Evolutionary conservation across 257 asterid genomes (phyloP).

Genomic region (Salvia hispanica): DNA sequence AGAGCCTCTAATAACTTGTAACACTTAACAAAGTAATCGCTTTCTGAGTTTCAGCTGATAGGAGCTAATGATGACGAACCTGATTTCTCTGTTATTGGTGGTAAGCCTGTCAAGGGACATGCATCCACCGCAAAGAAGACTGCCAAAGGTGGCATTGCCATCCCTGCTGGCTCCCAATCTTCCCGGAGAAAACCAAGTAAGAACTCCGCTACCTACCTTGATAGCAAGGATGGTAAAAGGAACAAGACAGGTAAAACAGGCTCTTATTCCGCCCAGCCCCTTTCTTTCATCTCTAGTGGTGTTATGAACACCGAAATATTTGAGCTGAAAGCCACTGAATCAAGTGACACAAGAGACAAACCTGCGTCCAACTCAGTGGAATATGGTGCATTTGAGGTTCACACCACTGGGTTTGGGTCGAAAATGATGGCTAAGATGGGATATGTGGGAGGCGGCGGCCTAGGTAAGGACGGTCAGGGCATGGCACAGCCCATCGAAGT

Average conservation of each 20-base stretch:
- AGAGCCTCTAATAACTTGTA: neutral
- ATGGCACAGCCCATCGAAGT: constrained; percentile 78
- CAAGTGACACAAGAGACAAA: constrained; percentile 47
- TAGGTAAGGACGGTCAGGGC: constrained; percentile 91
- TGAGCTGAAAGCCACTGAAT: constrained; percentile 36
- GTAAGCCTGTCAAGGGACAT: constrained; percentile 39
- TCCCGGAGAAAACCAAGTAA: constrained; percentile 40
- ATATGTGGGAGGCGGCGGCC: constrained; percentile 71
- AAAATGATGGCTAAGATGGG: constrained; percentile 99
- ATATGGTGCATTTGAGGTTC: constrained; percentile 82
- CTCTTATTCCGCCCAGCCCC: constrained; percentile 74
- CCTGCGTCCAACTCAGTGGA: constrained; percentile 38
- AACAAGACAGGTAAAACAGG: constrained; percentile 52
- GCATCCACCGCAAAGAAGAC: constrained; percentile 34
- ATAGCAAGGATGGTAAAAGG: constrained; percentile 44
- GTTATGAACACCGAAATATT: constrained; percentile 50
- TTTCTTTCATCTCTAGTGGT: constrained; percentile 85
- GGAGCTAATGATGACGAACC: constrained; percentile 65
- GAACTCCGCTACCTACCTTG: constrained; percentile 31
- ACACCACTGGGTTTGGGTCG: constrained; percentile 96
- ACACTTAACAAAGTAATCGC: constrained; percentile 8
- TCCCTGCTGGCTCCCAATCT: constrained; percentile 37
- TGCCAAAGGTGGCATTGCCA: constrained; percentile 35
- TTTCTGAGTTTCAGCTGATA: constrained; percentile 60
- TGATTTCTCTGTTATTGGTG: constrained; percentile 54